A percentile compares a stretch with the other conserved stretches of the same genome.
Evolutionary conservation across 306 rosid species (phyloP).

Genomic region (Corylus americana): DNA sequence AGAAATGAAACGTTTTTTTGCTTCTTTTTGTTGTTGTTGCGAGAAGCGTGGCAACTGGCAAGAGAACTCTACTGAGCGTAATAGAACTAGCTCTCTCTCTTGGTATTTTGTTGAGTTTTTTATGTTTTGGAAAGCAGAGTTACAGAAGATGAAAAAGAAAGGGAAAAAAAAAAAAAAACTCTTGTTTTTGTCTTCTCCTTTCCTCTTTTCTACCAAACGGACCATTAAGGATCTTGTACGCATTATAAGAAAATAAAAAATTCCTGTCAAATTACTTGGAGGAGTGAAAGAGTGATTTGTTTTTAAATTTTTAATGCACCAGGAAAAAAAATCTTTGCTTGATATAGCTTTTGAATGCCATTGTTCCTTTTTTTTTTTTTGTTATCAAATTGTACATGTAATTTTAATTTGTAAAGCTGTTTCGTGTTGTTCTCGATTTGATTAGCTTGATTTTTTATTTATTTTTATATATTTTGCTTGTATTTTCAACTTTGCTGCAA

Average conservation of each 20-base stretch:
- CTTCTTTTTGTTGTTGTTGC: background rate
- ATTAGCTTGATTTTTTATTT: background rate
- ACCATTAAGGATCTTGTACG: no score
- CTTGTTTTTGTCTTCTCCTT: no score
- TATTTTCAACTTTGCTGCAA: background rate
- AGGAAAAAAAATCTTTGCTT: background rate
- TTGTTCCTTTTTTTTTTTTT: background rate
- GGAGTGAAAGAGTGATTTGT: background rate
- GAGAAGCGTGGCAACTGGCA: background rate
- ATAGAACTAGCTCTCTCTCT: background rate
- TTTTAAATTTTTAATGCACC: background rate
- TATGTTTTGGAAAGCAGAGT: background rate
- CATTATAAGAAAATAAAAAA: background rate
- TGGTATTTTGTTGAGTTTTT: background rate
- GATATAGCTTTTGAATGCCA: background rate
- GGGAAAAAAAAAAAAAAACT: no score
- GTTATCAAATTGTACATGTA: background rate
- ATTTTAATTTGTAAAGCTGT: background rate
- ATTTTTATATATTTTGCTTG: no score
- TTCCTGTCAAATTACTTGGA: background rate
- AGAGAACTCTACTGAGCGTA: background rate
- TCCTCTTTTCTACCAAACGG: no score
- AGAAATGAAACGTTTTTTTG: no score
- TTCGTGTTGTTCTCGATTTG: background rate
- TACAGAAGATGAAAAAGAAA: background rate